A percentile compares a stretch with the other conserved stretches of the same genome.
Evolutionary conservation across 768 basidiomycete species (phyloP).

Genomic region (Rhodosporidiobolus odoratus): DNA sequence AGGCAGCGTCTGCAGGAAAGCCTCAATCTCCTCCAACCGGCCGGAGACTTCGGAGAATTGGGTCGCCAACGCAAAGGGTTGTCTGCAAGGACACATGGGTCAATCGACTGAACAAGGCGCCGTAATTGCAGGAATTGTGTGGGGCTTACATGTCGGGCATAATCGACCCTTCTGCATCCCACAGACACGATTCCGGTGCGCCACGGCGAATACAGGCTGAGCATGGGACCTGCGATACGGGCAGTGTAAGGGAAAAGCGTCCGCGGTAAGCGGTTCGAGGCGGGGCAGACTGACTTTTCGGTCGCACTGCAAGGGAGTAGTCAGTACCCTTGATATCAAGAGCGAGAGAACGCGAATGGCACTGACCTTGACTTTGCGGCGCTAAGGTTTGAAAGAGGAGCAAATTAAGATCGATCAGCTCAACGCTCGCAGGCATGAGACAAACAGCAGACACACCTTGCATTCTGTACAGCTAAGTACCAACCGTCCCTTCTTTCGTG

Average conservation of each 20-base stretch:
- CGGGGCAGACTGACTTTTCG: too few relatives aligned
- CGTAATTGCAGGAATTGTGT: background rate
- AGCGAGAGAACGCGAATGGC: too few relatives aligned
- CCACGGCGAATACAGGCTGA: constrained; percentile 13
- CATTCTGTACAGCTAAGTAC: too few relatives aligned
- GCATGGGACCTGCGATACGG: background rate
- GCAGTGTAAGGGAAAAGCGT: background rate
- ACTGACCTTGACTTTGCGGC: too few relatives aligned
- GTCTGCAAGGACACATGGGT: background rate
- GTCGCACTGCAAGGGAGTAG: too few relatives aligned
- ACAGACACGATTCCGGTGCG: background rate
- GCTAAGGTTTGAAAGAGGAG: too few relatives aligned
- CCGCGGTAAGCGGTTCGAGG: background rate
- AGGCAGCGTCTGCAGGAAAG: constrained; percentile 11
- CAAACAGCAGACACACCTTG: too few relatives aligned
- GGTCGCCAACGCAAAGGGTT: constrained; percentile 17
- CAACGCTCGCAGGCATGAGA: too few relatives aligned
- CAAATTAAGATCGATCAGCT: too few relatives aligned
- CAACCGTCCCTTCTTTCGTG: too few relatives aligned
- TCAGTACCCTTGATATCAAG: too few relatives aligned
- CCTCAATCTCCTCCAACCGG: constrained; percentile 9
- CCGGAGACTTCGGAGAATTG: constrained; percentile 6
- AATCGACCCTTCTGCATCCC: constrained; percentile 7
- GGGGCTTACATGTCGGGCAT: constrained; percentile 7
- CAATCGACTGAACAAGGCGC: background rate